These are phyloP conservation scores for Picea abies DNA, from an alignment of 83 land plant genomes.

Conservation along the genomic window DNA sequence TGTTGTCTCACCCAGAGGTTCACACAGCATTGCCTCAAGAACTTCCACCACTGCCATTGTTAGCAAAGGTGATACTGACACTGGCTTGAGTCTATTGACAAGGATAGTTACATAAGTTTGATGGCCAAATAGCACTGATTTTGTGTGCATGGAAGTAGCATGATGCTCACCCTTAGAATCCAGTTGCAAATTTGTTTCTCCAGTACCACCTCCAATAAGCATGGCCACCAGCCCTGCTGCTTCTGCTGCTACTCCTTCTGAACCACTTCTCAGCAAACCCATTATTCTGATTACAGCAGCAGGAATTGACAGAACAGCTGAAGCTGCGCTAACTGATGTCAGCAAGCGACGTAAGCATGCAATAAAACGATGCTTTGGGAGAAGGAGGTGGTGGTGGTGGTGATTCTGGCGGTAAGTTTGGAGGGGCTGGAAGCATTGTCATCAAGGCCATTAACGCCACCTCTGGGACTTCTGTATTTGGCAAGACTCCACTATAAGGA, in stretches of 20 bases:
- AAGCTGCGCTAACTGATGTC: constrained; percentile 84
- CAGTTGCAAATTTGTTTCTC: constrained; percentile 52
- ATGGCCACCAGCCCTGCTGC: constrained; percentile 87
- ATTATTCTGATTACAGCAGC: constrained; percentile 97
- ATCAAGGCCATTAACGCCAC: constrained; percentile 95
- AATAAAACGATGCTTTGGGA: constrained; percentile 96
- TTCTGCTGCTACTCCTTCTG: constrained; percentile 98
- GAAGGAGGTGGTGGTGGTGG: constrained; percentile 99
- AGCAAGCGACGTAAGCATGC: constrained; percentile 89
- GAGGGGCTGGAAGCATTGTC: constrained; percentile 95
- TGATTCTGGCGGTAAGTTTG: constrained; percentile 89
- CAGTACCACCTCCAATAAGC: constrained; percentile 97
- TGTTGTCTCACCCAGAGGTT: constrained; percentile 98
- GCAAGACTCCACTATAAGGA: constrained; percentile 86
- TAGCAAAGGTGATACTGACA: constrained; percentile 90
- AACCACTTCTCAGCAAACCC: constrained; percentile 95
- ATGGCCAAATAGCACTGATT: constrained; percentile 84
- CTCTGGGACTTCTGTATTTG: constrained; percentile 88
- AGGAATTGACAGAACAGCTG: constrained; percentile 96
- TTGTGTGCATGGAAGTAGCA: constrained; percentile 95
- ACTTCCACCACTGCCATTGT: constrained; percentile 99
- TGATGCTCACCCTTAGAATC: constrained; percentile 92
- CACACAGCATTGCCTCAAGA: constrained; percentile 98
- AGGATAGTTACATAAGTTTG: constrained; percentile 68
- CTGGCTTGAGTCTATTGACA: constrained; percentile 87